These are phyloP conservation scores for Aspergillus floridensis DNA, from an alignment of 2,329 filamentous ascomycete species.

Conservation along the genomic window DNA sequence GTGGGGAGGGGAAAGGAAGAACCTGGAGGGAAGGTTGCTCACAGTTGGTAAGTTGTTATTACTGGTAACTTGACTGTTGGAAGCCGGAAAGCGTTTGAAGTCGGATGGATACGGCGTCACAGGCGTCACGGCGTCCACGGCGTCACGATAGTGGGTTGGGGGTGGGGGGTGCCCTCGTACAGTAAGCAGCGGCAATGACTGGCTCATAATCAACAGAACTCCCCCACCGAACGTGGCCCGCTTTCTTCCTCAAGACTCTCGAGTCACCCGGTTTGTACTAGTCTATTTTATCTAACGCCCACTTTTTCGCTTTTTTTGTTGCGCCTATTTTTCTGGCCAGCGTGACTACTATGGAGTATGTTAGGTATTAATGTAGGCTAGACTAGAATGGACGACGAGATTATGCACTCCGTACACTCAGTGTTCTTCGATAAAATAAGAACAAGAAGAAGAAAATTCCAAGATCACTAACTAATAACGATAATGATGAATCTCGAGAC, in stretches of 20 bases:
- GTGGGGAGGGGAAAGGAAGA: too few relatives aligned
- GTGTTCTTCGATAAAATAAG: too few relatives aligned
- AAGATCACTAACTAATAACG: too few relatives aligned
- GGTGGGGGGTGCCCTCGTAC: not conserved
- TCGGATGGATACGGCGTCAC: slow-evolving; percentile 2
- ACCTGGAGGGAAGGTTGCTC: too few relatives aligned
- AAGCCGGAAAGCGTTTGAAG: too few relatives aligned
- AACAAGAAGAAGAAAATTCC: too few relatives aligned
- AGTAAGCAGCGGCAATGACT: slow-evolving; percentile 15
- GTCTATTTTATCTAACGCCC: not conserved
- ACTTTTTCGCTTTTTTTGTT: slow-evolving; percentile 12
- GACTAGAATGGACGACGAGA: too few relatives aligned
- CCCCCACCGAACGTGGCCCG: slow-evolving; percentile 19
- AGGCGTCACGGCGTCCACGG: not conserved
- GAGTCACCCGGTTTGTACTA: not conserved
- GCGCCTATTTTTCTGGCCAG: slow-evolving; percentile 4
- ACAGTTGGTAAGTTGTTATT: too few relatives aligned
- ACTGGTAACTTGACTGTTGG: too few relatives aligned
- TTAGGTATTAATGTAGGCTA: too few relatives aligned
- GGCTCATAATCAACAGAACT: not conserved
- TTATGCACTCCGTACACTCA: too few relatives aligned
- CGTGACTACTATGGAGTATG: not conserved
- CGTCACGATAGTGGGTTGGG: not conserved
- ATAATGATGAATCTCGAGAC: not conserved
- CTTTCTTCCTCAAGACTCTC: slow-evolving; percentile 6